Conservation (phyloP, 306 rosid species). For the Casuarina equisetifolia region DNA sequence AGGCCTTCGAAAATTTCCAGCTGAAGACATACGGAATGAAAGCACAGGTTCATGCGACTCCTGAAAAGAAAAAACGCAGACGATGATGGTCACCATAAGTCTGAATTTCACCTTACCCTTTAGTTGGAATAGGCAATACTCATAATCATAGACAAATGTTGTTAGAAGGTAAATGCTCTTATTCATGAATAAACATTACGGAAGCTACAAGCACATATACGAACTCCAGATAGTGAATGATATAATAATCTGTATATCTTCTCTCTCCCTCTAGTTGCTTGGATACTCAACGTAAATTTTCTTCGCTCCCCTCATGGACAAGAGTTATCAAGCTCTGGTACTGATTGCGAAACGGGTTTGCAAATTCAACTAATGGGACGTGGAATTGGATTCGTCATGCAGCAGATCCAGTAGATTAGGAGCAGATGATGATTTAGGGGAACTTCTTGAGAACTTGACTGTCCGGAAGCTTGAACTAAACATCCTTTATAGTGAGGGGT, state of each 20-base stretch:
- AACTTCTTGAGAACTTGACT: background rate
- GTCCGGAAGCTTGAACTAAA: background rate
- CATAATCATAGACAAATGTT: background rate
- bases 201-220: background rate
- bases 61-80: constrained; percentile 65
- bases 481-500: too few relatives aligned
- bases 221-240: background rate
- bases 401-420: background rate
- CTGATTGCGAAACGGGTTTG: background rate
- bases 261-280: background rate
- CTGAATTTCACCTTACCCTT: background rate
- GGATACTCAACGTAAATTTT: background rate
- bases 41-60: constrained; percentile 74
- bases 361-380: background rate
- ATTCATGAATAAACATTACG: background rate
- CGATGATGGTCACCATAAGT: background rate
- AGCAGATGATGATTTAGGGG: background rate
- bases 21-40: constrained; percentile 61
- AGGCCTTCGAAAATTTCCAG: constrained; percentile 81
- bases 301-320: background rate
- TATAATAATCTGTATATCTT: background rate
- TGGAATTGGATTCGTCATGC: background rate
- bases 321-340: background rate
- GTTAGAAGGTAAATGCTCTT: background rate
- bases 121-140: background rate